Conservation (phyloP, 1,284 basidiomycete species). For the Cutaneotrichosporon sp. region DNA sequence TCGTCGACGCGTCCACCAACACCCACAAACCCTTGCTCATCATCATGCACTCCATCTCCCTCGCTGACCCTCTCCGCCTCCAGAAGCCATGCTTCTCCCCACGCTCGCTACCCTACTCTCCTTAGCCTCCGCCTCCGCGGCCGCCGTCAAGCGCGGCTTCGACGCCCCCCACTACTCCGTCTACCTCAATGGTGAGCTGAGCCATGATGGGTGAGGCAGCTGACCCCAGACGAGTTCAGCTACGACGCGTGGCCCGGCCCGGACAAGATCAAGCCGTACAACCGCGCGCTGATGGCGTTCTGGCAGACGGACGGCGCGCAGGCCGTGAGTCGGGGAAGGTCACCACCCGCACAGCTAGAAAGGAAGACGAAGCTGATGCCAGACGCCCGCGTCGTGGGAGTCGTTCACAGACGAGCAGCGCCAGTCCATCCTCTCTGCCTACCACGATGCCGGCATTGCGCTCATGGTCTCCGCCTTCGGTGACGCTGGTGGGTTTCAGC, state of each 20-base stretch:
- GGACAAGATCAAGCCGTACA: conserved; percentile 35
- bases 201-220: conserved; percentile 17
- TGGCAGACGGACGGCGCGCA: conserved; percentile 53
- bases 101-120: conserved; percentile 21
- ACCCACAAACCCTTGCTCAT: too few relatives aligned
- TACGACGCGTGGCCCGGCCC: conserved; percentile 31
- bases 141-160: conserved; percentile 20
- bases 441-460: conserved; percentile 55
- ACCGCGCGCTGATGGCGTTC: conserved; percentile 57
- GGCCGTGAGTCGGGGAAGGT: conserved; percentile 25
- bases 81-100: conserved; percentile 12
- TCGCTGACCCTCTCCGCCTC: background rate
- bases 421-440: conserved; percentile 44
- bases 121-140: conserved; percentile 12
- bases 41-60: background rate
- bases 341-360: too few relatives aligned
- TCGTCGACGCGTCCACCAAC: too few relatives aligned
- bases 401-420: conserved; percentile 35
- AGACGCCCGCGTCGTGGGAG: conserved; percentile 37
- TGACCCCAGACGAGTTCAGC: conserved; percentile 35
- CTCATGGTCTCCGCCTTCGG: conserved; percentile 57
- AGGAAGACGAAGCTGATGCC: background rate
- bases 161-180: conserved; percentile 48
- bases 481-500: conserved; percentile 33
- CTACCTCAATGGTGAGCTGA: conserved; percentile 42